Conservation (phyloP, 257 asterid genomes). For the Capsicum rhomboideum region DNA sequence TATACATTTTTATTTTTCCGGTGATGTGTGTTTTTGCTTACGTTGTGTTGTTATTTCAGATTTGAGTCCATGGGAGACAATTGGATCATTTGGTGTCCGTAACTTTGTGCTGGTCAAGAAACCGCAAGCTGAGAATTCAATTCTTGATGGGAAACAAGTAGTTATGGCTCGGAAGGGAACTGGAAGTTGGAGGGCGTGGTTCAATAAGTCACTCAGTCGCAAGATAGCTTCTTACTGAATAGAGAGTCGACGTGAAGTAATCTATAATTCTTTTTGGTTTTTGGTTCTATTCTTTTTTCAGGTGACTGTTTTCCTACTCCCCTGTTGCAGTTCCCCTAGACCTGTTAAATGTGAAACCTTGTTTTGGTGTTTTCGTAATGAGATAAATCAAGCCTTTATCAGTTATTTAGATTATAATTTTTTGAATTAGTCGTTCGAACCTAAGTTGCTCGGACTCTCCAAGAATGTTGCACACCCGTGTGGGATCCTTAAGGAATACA, state of each 20-base stretch:
- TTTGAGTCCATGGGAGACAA: conserved; percentile 77
- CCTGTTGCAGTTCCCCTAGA: not conserved
- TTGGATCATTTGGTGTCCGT: conserved; percentile 75
- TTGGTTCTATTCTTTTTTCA: not conserved
- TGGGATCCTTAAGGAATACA: no score
- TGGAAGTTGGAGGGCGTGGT: conserved; percentile 74
- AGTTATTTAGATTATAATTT: not conserved
- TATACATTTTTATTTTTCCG: not conserved
- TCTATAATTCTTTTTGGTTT: not conserved
- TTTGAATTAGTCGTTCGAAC: not conserved
- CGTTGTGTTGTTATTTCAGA: conserved; percentile 26
- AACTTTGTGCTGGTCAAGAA: conserved; percentile 88
- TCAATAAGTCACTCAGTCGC: conserved; percentile 52
- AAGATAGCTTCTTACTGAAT: conserved; percentile 63
- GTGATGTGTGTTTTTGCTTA: not conserved
- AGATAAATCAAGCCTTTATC: not conserved
- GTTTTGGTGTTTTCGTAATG: not conserved
- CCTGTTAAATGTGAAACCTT: not conserved
- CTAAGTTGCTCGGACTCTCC: no score
- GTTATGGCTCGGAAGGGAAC: conserved; percentile 33
- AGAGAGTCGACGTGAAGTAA: not conserved
- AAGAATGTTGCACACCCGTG: no score
- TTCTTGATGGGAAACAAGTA: conserved; percentile 23
- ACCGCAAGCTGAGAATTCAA: conserved; percentile 36
- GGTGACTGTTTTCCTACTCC: not conserved